Evolutionary conservation across 2,329 filamentous ascomycete species (phyloP), one percentile per base, ranked within the genome.

Genomic region (Harringtonia aguacate): DNA sequence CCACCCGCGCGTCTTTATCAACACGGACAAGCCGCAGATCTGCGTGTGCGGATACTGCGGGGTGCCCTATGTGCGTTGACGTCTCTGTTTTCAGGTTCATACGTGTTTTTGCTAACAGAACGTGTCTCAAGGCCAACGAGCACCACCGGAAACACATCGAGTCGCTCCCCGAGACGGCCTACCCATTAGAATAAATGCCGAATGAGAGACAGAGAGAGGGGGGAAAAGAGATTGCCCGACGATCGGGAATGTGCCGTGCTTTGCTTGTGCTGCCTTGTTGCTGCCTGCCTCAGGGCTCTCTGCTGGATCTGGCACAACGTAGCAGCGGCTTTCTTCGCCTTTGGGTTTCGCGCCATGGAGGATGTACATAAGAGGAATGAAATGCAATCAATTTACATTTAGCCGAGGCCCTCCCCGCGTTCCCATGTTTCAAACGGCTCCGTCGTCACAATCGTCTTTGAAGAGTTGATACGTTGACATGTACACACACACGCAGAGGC

Each of bases 1-100:
- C 36, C 92, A 98, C 64, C 92, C 92, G 40, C 78, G 79, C 58
- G 84, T 98, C 67, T 98, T 88, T 64, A 98, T 98, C 77, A 98
- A 98, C 68, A 82, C 85, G 53, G 92, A 98, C 68, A 97, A 95
- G 74, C 86, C 92, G 36, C 81, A 97, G 71, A 95, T 98, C 57
- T 78, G 34, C 41, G 72, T 72, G 61, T 98, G 92, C 73, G 82
- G 76, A 58, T 98, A 98, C 71, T 98, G 92, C 62, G 92, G 92
- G 43, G 63, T 92, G 53, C 92, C 92, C 55, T 98, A 81, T 62
- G 92, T 97, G 75, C 61, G 89, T 66, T n/a, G n/a, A n/a, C n/a
- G 8, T 14, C 8, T 28, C 8, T 17, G 1, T 38, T n/a, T 12
- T 24, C 20, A 22, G 24, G 27, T n/a, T 5, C 8, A 3, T n/a